Evolutionary conservation across 1,284 basidiomycete species (phyloP).

Genomic region (Fomitiporia mediterranea): DNA sequence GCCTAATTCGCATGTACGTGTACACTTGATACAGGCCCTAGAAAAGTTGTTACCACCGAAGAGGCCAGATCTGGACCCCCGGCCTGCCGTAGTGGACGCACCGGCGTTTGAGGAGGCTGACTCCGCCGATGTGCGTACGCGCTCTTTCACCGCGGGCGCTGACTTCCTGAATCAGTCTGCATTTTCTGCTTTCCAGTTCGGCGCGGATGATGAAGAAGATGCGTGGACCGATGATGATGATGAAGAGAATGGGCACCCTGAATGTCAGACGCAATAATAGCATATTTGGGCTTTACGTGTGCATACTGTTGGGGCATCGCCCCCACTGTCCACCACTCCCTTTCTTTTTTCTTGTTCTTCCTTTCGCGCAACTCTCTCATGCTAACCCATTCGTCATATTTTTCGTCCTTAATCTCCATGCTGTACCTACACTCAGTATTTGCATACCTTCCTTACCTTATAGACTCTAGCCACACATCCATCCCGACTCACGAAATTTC

Average conservation of each 20-base stretch:
- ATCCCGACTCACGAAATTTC: background rate
- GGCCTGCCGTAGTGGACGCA: conserved; percentile 66
- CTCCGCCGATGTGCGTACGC: conserved; percentile 73
- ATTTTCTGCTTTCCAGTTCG: conserved; percentile 54
- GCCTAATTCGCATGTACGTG: conserved; percentile 5
- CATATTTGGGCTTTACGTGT: too few species aligned
- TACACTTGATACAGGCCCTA: conserved; percentile 44
- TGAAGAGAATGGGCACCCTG: conserved; percentile 63
- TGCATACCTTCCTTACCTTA: background rate
- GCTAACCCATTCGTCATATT: background rate
- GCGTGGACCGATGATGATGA: conserved; percentile 57
- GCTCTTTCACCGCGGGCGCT: conserved; percentile 60
- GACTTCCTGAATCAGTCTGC: conserved; percentile 71
- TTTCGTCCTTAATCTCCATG: too few species aligned
- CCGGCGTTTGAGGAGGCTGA: conserved; percentile 69
- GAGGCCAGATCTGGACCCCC: conserved; percentile 65
- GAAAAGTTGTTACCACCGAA: conserved; percentile 68
- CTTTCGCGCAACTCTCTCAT: background rate
- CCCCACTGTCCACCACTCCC: background rate
- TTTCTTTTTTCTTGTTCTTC: background rate
- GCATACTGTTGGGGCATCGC: too few species aligned
- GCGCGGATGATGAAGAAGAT: conserved; percentile 39
- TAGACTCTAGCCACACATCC: background rate
- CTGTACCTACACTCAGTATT: too few species aligned
- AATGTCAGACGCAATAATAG: conserved; percentile 65